Evolutionary conservation across 2,329 filamentous ascomycete genomes (phyloP).

Genomic region (Epichloe elymi): DNA sequence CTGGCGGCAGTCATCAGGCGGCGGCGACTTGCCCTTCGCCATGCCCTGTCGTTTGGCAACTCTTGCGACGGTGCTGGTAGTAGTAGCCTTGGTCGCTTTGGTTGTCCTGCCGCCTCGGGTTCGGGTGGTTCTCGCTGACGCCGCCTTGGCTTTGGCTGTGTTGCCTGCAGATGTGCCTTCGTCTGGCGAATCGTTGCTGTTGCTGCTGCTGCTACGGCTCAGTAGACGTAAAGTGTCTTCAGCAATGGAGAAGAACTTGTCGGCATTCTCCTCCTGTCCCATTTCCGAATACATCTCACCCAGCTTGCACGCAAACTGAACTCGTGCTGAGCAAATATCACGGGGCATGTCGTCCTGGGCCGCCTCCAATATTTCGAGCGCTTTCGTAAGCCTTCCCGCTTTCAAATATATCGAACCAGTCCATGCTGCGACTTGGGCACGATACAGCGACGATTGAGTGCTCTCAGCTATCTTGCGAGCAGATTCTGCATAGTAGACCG

Average conservation of each 20-base stretch:
- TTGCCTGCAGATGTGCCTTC: constrained; percentile 4
- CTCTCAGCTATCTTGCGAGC: constrained; percentile 62
- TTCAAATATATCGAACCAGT: constrained; percentile 41
- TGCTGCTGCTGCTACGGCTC: constrained; percentile 14
- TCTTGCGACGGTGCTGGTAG: constrained; percentile 1
- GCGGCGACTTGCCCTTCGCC: constrained; percentile 8
- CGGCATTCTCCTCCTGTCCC: constrained; percentile 30
- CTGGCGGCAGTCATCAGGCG: constrained; percentile 8
- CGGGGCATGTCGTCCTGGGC: constrained; percentile 38
- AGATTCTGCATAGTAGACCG: constrained; percentile 76
- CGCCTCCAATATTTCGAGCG: constrained; percentile 39
- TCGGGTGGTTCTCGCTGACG: constrained; percentile 6
- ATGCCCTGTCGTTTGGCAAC: constrained; percentile 10
- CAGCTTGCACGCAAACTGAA: constrained; percentile 38
- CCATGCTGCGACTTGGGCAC: constrained; percentile 41
- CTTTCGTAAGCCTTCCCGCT: constrained; percentile 45
- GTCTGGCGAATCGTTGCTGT: constrained; percentile 1
- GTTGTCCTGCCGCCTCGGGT: neutral
- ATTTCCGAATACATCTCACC: constrained; percentile 41
- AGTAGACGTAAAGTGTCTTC: constrained; percentile 30
- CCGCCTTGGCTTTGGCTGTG: constrained; percentile 7
- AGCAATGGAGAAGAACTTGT: constrained; percentile 32
- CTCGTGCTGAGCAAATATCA: constrained; percentile 22
- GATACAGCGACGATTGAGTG: constrained; percentile 48
- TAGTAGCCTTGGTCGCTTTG: constrained; percentile 8